Evolutionary conservation across 257 asterid species (phyloP).

Genomic region (Paulownia fortunei): DNA sequence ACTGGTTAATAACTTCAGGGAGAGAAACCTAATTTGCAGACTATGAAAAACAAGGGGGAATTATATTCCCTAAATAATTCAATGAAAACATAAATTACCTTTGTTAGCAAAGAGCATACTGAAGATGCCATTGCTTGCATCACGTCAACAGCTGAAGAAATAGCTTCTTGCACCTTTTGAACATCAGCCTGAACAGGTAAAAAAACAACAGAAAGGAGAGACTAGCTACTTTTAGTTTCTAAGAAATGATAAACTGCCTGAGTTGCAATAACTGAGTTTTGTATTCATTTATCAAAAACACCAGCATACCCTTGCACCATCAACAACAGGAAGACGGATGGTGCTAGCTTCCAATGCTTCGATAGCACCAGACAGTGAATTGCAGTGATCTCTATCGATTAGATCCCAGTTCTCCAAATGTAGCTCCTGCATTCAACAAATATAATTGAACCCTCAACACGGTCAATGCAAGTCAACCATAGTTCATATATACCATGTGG

Average conservation of each 20-base stretch:
- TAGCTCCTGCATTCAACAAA: conserved; percentile 55
- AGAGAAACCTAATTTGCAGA: conserved; percentile 4
- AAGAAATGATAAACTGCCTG: conserved; percentile 11
- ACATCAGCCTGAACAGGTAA: conserved; percentile 65
- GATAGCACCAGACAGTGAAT: conserved; percentile 64
- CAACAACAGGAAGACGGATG: conserved; percentile 68
- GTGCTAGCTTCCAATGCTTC: conserved; percentile 73
- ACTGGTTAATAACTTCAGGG: background rate
- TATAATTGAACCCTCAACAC: conserved; percentile 16
- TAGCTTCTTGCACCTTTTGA: conserved; percentile 63
- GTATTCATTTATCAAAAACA: background rate
- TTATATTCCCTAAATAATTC: background rate
- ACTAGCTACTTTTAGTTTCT: background rate
- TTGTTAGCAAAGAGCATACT: conserved; percentile 54
- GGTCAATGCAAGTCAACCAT: background rate
- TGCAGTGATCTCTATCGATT: conserved; percentile 59
- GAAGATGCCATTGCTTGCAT: conserved; percentile 89
- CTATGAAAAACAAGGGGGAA: background rate
- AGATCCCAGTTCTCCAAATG: conserved; percentile 65
- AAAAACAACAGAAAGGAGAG: background rate
- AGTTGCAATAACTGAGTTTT: background rate
- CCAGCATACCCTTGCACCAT: conserved; percentile 72
- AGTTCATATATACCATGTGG: background rate
- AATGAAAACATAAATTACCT: conserved; percentile 49
- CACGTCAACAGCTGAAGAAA: conserved; percentile 75